These are phyloP conservation scores for Priceomyces carsonii DNA, from an alignment of 805 yeast species.

Conservation along the genomic window DNA sequence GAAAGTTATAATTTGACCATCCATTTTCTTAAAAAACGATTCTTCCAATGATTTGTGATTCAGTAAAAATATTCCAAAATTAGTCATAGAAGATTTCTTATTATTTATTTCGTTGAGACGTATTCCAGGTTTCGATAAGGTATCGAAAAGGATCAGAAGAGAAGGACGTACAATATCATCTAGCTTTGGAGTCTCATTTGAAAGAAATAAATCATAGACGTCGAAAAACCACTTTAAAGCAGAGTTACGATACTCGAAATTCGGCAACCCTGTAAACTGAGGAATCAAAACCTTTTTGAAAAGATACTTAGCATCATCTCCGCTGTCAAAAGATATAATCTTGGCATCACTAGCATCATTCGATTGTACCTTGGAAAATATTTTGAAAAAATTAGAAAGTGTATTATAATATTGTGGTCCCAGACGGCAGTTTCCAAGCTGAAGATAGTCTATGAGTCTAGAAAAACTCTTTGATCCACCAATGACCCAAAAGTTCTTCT, in stretches of 20 bases:
- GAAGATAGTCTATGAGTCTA: slow-evolving; percentile 47
- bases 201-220: slow-evolving; percentile 15
- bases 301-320: slow-evolving; percentile 19
- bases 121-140: slow-evolving; percentile 6
- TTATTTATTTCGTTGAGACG: not conserved
- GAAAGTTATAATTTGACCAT: slow-evolving; percentile 2
- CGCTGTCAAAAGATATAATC: slow-evolving; percentile 18
- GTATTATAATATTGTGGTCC: slow-evolving; percentile 47
- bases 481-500: slow-evolving; percentile 53
- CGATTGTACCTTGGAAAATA: slow-evolving; percentile 11
- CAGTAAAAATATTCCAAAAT: slow-evolving; percentile 5
- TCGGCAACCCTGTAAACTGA: slow-evolving; percentile 15
- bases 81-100: not conserved
- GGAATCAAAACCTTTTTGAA: slow-evolving; percentile 16
- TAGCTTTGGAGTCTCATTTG: slow-evolving; percentile 1
- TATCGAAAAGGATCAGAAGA: slow-evolving; percentile 9
- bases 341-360: slow-evolving; percentile 13
- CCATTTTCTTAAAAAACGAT: slow-evolving; percentile 4
- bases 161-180: slow-evolving; percentile 1
- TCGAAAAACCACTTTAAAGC: slow-evolving; percentile 21
- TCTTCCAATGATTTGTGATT: not conserved
- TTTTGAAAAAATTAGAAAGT: slow-evolving; percentile 22
- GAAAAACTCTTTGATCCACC: slow-evolving; percentile 45
- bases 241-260: slow-evolving; percentile 16
- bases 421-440: slow-evolving; percentile 56